phyloP scores from a whole-genome alignment of 2,329 filamentous ascomycete genomes.

The Ophiostoma fasciatum region DNA sequence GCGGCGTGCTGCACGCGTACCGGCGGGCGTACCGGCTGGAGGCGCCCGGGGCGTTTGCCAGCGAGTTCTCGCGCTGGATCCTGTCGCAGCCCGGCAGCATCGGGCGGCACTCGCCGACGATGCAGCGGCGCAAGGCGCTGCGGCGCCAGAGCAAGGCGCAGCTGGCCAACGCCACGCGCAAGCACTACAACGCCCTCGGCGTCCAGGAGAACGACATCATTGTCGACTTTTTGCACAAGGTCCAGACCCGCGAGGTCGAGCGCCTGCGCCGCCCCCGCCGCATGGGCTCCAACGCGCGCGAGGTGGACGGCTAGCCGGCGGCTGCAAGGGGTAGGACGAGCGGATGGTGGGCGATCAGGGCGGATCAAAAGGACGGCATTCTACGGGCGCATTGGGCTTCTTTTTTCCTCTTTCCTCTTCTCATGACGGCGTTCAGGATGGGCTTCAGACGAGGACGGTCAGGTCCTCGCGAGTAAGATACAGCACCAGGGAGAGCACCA shows the following conservation, averaged over 20 bases:
- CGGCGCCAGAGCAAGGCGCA: constrained; percentile 57
- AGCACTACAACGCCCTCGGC: constrained; percentile 70
- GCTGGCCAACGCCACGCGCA: constrained; percentile 56
- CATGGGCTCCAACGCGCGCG: constrained; percentile 11
- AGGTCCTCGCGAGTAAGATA: too few species aligned
- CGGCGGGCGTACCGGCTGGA: constrained; percentile 57
- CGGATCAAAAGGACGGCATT: too few species aligned
- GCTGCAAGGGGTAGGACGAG: too few species aligned
- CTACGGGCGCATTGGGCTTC: neutral
- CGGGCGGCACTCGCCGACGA: constrained; percentile 60
- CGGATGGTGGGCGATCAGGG: too few species aligned
- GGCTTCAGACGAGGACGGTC: too few species aligned
- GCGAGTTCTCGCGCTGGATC: constrained; percentile 45
- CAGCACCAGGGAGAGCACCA: too few species aligned
- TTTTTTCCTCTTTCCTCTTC: neutral
- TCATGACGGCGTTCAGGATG: too few species aligned
- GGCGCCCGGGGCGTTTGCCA: constrained; percentile 55
- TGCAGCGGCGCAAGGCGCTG: constrained; percentile 50
- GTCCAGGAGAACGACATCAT: constrained; percentile 74
- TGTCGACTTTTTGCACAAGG: constrained; percentile 62
- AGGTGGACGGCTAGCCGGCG: constrained; percentile 8
- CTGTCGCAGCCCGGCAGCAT: constrained; percentile 48
- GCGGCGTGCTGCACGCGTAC: constrained; percentile 57
- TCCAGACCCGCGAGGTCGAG: constrained; percentile 38
- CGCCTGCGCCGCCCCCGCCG: constrained; percentile 9